Evolutionary conservation across 495 filamentous ascomycete species (phyloP), one percentile per base, ranked within the genome.

Genomic region (Penicillium herquei): DNA sequence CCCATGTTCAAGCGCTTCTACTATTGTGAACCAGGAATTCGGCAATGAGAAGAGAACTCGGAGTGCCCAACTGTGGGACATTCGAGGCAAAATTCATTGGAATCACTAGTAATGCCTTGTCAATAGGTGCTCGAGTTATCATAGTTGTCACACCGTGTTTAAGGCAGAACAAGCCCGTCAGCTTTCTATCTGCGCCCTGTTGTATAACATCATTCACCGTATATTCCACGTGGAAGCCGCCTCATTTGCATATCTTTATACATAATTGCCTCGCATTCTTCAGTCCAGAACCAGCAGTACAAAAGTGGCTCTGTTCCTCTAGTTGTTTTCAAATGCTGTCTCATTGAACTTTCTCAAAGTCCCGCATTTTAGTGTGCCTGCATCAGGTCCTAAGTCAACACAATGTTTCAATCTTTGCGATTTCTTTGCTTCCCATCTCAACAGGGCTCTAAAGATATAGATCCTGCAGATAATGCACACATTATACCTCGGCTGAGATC

Each of bases 341-440:
- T 37, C 33, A 34, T 37, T 26, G 26, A 39, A 34, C 31, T 9
- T 39, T 26, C 31, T 37, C 31, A 11, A 33, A 35, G 46, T 13
- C 34, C 33, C 32, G 9, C 8, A 32, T 46, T n/a, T 31, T 7
- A 32, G 11, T 46, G 26, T 13, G 18, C 5, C 18, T 46, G 18
- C 12, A 14, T 31, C 26, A 33, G 26, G 43, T 13, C 30, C 1
- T 17, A n/a, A 26, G 9, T 32, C 14, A n/a, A n/a, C 4, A 21
- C 31, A 34, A 51, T 51, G 49, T 21, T 37, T 16, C 12, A 16
- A 13, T 30, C 49, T 14, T 26, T 51, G 7, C 49, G 49, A 13
- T 34, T 50, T 17, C 16, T 55, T 50, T 55, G 53, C 31, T 55
- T 55, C 50, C 14, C 45, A 18, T 49, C 39, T 9, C 16, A 31